Evolutionary conservation across 129 eudicot species (phyloP), one percentile per base, ranked within the genome.

Genomic region (Arctium lappa): DNA sequence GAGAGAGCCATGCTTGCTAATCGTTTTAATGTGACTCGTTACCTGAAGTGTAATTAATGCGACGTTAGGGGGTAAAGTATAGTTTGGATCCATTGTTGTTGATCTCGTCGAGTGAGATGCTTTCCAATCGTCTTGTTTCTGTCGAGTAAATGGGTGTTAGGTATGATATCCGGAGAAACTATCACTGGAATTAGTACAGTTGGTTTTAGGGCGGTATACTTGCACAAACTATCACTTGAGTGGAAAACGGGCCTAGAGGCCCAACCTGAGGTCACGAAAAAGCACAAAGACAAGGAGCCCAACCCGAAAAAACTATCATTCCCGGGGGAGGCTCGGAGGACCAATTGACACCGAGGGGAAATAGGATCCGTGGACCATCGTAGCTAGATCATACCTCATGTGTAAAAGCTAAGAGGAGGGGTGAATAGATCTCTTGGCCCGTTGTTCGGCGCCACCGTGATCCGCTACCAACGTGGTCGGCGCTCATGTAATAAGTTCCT

Each of bases 11-110:
- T 6, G 27, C 40, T 69, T 31, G 63, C 1, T n/a, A 70, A 53
- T 37, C 10, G 4, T 84, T 50, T 34, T 6, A 56, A 38, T 16
- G 68, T 31, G 10, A 79, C 46, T 66, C 30, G 22, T 84, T 76
- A 94, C 98, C 97, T 94, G 97, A 65, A 95, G 93, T 69, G 97
- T 95, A 68, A 95, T 88, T 74, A 95, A 75, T 31, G 98, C 98
- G 18, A 95, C 93, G 53, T 95, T 92, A 46, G 65, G 88, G 82
- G 98, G 97, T 76, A 95, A 85, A 86, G 79, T 92, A 84, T 92
- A 92, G 81, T 87, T 91, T 18, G 87, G 65, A 83, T 88, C 97
- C 97, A 92, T 88, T 74, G 89, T 56, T 53, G 92, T 82, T 63
- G 88, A 87, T 79, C 81, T 87, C 53, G 89, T 81, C 48, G 65